Evolutionary conservation across 2,329 filamentous ascomycete species (phyloP).

Genomic region (Aphanocladium album): DNA sequence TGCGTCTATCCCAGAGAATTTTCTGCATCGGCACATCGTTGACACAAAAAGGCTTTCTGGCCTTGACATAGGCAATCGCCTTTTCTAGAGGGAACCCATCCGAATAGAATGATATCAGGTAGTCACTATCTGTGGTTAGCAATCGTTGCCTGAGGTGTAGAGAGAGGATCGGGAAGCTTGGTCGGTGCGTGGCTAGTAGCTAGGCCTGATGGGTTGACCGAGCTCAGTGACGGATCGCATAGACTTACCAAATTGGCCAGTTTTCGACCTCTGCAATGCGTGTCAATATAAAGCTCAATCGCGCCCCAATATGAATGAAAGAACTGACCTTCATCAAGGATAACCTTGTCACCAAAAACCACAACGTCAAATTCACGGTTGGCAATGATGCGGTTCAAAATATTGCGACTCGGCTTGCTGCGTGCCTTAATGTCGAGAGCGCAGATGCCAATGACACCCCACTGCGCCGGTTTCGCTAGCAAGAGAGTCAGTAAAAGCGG

Average conservation of each 20-base stretch:
- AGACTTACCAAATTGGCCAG: conserved; percentile 76
- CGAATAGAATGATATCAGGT: conserved; percentile 96
- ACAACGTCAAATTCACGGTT: conserved; percentile 94
- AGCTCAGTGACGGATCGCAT: conserved; percentile 16
- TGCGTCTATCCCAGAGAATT: conserved; percentile 88
- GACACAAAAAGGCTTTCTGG: conserved; percentile 93
- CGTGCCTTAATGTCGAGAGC: conserved; percentile 92
- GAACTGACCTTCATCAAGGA: conserved; percentile 75
- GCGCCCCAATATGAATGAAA: conserved; percentile 9
- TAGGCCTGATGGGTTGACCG: conserved; percentile 32
- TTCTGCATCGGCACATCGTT: conserved; percentile 98
- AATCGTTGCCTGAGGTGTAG: conserved; percentile 15
- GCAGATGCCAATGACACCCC: conserved; percentile 81
- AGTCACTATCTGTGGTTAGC: conserved; percentile 56
- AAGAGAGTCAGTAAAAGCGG: conserved; percentile 24
- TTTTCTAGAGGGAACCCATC: conserved; percentile 97
- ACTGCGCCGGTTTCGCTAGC: conserved; percentile 51
- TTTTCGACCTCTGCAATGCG: conserved; percentile 68
- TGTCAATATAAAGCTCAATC: conserved; percentile 10
- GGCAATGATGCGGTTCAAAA: conserved; percentile 83
- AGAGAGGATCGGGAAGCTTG: not conserved
- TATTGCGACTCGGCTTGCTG: conserved; percentile 95
- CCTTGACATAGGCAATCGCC: conserved; percentile 88
- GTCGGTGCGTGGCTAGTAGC: conserved; percentile 22
- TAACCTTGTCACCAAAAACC: conserved; percentile 98